A percentile compares a stretch with the other conserved stretches of the same genome.
Conservation (phyloP, 2,329 filamentous ascomycete species). For the Colletotrichum sp. region DNA sequence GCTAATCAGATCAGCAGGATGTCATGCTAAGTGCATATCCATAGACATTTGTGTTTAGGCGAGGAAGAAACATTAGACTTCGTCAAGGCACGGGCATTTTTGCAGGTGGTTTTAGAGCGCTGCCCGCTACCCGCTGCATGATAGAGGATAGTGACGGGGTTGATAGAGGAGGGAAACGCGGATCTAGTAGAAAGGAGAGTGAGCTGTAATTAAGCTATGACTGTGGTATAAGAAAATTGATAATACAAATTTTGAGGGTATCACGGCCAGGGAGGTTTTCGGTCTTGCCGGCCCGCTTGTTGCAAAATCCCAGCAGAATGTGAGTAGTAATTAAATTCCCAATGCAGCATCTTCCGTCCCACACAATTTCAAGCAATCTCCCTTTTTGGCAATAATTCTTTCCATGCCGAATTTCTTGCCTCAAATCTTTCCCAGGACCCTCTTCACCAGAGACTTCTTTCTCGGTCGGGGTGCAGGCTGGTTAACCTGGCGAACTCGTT, state of each 20-base stretch:
- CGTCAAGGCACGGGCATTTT: neutral
- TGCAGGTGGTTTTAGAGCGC: neutral
- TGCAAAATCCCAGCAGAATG: neutral
- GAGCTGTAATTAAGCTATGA: neutral
- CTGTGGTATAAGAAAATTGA: neutral
- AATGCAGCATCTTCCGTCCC: neutral
- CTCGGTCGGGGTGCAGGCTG: neutral
- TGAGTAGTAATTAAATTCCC: neutral
- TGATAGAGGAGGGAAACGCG: neutral
- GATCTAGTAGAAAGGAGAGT: neutral
- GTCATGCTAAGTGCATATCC: neutral
- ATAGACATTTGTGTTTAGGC: neutral
- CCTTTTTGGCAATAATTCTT: neutral
- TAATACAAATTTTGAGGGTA: neutral
- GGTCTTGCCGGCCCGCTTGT: neutral
- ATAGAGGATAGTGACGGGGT: neutral
- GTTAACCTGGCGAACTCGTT: slow-evolving; percentile 5
- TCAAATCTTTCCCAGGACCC: neutral
- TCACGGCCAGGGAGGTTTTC: neutral
- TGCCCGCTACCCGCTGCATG: neutral
- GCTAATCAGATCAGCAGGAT: neutral
- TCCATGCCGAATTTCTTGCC: neutral
- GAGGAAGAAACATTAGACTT: neutral
- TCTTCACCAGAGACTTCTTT: neutral
- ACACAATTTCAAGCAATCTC: neutral